Base-by-base conservation (phyloP, 768 basidiomycete species). In the Termitomyces sp. region DNA sequence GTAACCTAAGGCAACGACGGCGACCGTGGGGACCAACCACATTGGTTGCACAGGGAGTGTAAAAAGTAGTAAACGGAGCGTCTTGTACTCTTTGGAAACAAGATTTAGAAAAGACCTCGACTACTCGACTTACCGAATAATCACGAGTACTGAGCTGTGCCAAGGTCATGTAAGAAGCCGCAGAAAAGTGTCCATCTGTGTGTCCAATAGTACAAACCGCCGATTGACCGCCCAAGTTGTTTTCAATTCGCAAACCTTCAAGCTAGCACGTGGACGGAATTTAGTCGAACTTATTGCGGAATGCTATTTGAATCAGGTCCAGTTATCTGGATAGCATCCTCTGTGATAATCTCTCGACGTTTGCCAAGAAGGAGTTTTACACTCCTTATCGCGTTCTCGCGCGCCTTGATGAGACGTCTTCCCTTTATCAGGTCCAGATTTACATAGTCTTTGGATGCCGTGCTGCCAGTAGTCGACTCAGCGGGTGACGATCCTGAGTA, bases 341-440 rank as follows among this genome's bases (percentile, higher is more conserved):
- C 18, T 22, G 34, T 22, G 42, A 13, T n/a, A 9, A 27, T 52
- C 30, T 54, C 58, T 34, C 49, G 49, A 39, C 59, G 62, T 63
- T 82, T 86, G 47, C 75, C 73, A 13, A 91, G 75, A 13, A 88
- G 67, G 9, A 64, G 66, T 67, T 85, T 86, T 42, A 90, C 83
- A 54, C 76, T 81, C 46, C 78, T 81, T 60, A 93, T 82, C 0
- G 88, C 81, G 55, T 80, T 83, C 69, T 91, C 87, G 61, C 91
- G 75, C 0, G 89, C 89, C 54, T 77, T 79, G 24, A 92, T 76
- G 33, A 92, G 81, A 30, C 89, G 80, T 54, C 79, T 85, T 12
- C 81, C 86, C 69, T 85, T 91, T 11, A 77, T 65, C 3, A 89
- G 58, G 69, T 92, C 88, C 68, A 79, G 37, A n/a, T 62, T 68